Percentiles rank a stretch among this genome's conserved stretches.
Conservation (phyloP, 768 basidiomycete species). For the Psilocybe azurescens region DNA sequence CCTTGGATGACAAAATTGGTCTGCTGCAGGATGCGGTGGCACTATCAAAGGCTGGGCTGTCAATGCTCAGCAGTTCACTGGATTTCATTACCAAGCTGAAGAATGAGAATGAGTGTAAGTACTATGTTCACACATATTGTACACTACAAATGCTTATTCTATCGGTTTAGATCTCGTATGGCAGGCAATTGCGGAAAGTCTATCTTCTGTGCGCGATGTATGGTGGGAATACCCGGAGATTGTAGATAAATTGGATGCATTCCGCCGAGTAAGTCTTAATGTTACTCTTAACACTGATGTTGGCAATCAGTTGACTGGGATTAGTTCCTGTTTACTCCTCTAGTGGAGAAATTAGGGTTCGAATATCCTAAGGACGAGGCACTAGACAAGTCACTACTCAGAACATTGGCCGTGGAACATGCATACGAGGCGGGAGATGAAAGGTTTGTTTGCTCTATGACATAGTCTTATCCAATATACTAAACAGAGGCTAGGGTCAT, state of each 20-base stretch:
- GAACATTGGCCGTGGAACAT: constrained; percentile 72
- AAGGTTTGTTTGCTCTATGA: constrained; percentile 23
- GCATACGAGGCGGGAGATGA: constrained; percentile 40
- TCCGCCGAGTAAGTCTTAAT: constrained; percentile 55
- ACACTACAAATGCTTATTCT: background rate
- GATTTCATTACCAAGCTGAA: constrained; percentile 71
- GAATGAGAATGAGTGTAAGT: constrained; percentile 75
- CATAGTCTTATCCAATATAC: constrained; percentile 2
- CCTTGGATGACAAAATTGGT: constrained; percentile 87
- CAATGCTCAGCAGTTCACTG: constrained; percentile 77
- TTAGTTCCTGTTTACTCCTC: constrained; percentile 71
- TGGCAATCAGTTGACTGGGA: background rate
- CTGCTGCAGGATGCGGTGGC: constrained; percentile 84
- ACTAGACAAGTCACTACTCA: constrained; percentile 69
- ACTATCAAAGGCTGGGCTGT: constrained; percentile 81
- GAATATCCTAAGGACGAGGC: constrained; percentile 72
- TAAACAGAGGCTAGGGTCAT: constrained; percentile 59
- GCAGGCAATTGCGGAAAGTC: constrained; percentile 65
- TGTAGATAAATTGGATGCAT: constrained; percentile 58
- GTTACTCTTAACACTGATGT: background rate
- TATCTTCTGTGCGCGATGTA: constrained; percentile 58
- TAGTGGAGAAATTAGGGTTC: constrained; percentile 81
- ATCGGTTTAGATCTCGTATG: constrained; percentile 75
- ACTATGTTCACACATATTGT: background rate
- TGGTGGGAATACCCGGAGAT: constrained; percentile 85